phyloP scores from a whole-genome alignment of 495 filamentous ascomycete genomes.

The Ramalina peruviana region DNA sequence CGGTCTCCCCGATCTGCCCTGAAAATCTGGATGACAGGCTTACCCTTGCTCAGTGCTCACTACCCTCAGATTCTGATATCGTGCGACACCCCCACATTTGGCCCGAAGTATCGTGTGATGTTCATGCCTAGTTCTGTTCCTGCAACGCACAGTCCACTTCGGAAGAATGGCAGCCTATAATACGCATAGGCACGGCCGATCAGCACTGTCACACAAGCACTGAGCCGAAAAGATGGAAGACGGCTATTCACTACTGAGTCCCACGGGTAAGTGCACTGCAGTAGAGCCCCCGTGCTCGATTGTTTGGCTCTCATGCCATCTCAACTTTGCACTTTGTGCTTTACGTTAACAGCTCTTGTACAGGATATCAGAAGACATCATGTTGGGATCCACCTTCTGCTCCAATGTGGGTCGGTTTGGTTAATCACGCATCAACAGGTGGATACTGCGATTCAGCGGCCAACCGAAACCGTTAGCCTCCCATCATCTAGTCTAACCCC shows the following conservation, averaged over 20 bases:
- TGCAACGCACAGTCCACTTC: background rate
- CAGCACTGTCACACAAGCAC: conserved; percentile 1
- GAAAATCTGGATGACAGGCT: too few relatives aligned
- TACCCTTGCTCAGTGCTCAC: too few relatives aligned
- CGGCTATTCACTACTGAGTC: conserved; percentile 12
- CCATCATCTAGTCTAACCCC: conserved; percentile 2
- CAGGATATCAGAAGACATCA: conserved; percentile 10
- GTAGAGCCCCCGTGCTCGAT: conserved; percentile 12
- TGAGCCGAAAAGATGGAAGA: conserved; percentile 1
- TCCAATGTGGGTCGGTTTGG: background rate
- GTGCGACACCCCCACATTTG: too few relatives aligned
- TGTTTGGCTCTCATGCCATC: conserved; percentile 10
- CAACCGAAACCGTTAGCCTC: conserved; percentile 8
- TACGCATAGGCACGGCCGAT: background rate
- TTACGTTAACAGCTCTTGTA: conserved; percentile 4
- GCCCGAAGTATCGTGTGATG: conserved; percentile 4
- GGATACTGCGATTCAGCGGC: conserved; percentile 33
- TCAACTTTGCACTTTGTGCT: background rate
- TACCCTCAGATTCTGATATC: too few relatives aligned
- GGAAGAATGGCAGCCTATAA: too few relatives aligned
- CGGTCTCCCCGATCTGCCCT: too few relatives aligned
- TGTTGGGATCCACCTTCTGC: background rate
- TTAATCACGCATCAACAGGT: conserved; percentile 11
- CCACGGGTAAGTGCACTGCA: conserved; percentile 11
- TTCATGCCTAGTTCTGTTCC: background rate